Evolutionary conservation across 2,329 filamentous ascomycete genomes (phyloP).

Genomic region (Podosphaera fusca): DNA sequence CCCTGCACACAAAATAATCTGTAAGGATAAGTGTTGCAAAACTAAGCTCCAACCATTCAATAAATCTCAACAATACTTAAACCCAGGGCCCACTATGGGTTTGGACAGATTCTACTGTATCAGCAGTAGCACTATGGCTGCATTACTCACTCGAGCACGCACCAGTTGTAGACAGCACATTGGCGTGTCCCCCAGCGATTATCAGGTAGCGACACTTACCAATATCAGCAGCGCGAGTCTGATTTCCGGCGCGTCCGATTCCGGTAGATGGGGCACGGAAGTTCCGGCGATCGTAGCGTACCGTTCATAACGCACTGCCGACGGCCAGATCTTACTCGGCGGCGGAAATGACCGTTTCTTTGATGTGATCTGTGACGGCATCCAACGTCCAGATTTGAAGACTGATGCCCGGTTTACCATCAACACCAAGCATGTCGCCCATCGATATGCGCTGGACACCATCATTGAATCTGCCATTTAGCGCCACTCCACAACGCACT

Average conservation of each 20-base stretch:
- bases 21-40: no score
- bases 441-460: constrained; percentile 55
- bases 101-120: no score
- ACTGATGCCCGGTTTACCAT: constrained; percentile 33
- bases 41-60: no score
- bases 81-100: no score
- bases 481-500: constrained; percentile 64
- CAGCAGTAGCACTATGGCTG: constrained; percentile 80
- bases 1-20: no score
- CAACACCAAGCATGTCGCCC: constrained; percentile 39
- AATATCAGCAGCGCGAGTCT: constrained; percentile 87
- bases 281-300: constrained; percentile 78
- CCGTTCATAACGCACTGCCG: constrained; percentile 53
- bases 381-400: constrained; percentile 36
- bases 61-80: no score
- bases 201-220: constrained; percentile 80
- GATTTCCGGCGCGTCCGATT: constrained; percentile 68
- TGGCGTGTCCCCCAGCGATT: constrained; percentile 77
- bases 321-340: constrained; percentile 47
- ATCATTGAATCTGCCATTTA: constrained; percentile 55
- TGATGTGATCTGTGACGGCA: constrained; percentile 34
- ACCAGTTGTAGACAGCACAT: constrained; percentile 77
- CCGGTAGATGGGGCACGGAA: constrained; percentile 83
- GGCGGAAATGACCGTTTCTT: constrained; percentile 53
- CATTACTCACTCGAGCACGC: constrained; percentile 49